A percentile compares a stretch with the other conserved stretches of the same genome.
phyloP scores from a whole-genome alignment of 495 filamentous ascomycete species.

The Tirmania nivea region DNA sequence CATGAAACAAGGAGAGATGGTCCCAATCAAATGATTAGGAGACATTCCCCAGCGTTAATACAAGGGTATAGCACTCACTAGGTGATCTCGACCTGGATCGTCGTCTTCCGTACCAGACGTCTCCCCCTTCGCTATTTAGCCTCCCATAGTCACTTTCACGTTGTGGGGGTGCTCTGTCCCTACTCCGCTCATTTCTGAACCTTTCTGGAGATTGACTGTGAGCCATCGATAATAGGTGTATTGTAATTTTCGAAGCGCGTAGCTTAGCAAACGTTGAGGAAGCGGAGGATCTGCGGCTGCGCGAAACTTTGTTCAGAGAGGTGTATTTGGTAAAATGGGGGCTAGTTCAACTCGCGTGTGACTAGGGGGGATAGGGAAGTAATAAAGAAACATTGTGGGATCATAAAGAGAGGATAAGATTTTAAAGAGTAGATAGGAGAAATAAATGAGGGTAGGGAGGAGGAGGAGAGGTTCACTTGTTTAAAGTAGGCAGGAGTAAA shows the following conservation, averaged over 20 bases:
- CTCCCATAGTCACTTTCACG: background rate
- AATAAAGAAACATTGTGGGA: background rate
- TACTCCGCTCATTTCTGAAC: background rate
- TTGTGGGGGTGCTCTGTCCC: background rate
- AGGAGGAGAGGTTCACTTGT: background rate
- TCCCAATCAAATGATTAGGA: too few species aligned
- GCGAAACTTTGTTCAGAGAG: background rate
- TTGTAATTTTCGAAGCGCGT: background rate
- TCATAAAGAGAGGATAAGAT: background rate
- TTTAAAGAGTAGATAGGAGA: background rate
- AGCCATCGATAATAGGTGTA: background rate
- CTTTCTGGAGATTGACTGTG: background rate
- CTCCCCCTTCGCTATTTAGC: conserved; percentile 17
- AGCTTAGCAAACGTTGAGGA: background rate
- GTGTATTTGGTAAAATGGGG: background rate
- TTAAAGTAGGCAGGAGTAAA: background rate
- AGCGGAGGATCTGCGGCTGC: background rate
- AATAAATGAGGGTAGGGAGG: background rate
- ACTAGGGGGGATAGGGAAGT: background rate
- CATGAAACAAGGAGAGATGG: too few species aligned
- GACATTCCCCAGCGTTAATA: too few species aligned
- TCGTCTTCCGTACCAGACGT: conserved; percentile 17
- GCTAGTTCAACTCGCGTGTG: background rate
- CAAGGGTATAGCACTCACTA: background rate
- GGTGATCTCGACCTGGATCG: background rate